Evolutionary conservation across 768 basidiomycete species (phyloP).

Genomic region (Kondoa subrosea): DNA sequence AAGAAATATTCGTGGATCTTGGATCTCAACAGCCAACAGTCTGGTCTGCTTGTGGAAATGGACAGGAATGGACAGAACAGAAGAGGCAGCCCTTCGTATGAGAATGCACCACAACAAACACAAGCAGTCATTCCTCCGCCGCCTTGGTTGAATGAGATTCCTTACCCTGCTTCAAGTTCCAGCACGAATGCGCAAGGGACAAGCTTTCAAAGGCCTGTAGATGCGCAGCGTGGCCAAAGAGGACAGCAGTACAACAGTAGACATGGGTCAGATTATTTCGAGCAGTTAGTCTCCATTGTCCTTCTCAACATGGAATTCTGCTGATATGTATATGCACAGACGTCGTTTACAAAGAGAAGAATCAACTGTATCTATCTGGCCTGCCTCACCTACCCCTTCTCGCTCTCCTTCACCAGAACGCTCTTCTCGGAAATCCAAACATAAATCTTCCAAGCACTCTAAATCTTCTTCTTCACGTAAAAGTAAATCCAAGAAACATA

Average conservation of each 20-base stretch:
- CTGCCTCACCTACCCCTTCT: slow-evolving; percentile 15
- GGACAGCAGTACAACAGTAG: neutral
- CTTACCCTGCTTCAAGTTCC: neutral
- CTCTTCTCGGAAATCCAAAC: no score
- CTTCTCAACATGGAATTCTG: neutral
- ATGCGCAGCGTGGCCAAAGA: no score
- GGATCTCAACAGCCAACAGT: no score
- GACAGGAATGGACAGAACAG: neutral
- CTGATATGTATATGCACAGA: slow-evolving; percentile 6
- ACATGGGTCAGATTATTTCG: neutral
- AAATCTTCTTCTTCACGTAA: no score
- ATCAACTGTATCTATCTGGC: slow-evolving; percentile 19
- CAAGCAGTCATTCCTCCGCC: neutral
- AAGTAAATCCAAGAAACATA: slow-evolving; percentile 19
- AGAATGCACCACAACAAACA: neutral
- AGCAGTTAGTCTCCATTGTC: no score
- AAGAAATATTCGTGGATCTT: no score
- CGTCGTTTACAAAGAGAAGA: slow-evolving; percentile 15
- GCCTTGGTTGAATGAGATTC: neutral
- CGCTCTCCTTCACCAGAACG: slow-evolving; percentile 13
- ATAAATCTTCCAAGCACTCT: slow-evolving; percentile 8
- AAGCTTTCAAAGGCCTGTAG: neutral
- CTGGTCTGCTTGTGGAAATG: no score
- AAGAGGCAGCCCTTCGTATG: neutral
- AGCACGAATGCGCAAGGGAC: neutral